Evolutionary conservation across 2,329 filamentous ascomycete species (phyloP).

Genomic region (Penicillium sclerotiorum): DNA sequence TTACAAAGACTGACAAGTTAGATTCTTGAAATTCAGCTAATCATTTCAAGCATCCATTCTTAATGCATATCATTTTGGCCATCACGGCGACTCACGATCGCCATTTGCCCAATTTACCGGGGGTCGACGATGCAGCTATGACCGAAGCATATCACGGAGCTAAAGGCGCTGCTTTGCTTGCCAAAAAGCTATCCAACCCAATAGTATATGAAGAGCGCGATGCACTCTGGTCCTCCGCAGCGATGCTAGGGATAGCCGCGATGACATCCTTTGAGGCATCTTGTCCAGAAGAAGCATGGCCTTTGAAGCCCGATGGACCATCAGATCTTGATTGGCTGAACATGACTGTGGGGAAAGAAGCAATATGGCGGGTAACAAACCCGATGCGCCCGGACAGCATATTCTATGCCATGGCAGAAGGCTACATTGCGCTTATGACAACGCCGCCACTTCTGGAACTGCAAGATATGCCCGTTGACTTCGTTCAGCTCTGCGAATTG

Average conservation of each 20-base stretch:
- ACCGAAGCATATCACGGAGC: constrained; percentile 16
- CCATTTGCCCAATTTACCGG: constrained; percentile 33
- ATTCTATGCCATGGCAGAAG: constrained; percentile 41
- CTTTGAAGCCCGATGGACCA: constrained; percentile 47
- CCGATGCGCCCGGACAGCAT: constrained; percentile 49
- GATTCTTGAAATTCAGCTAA: constrained; percentile 20
- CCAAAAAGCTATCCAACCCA: constrained; percentile 12
- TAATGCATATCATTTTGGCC: constrained; percentile 58
- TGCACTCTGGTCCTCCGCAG: constrained; percentile 20
- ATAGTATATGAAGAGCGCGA: constrained; percentile 20
- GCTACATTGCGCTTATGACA: constrained; percentile 11
- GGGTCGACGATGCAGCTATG: constrained; percentile 2
- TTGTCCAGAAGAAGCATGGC: constrained; percentile 55
- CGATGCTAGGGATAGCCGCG: constrained; percentile 18
- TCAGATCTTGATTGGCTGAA: constrained; percentile 61
- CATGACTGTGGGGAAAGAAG: constrained; percentile 57
- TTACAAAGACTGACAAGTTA: background rate
- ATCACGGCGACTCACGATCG: constrained; percentile 59
- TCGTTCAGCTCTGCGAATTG: constrained; percentile 11
- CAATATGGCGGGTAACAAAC: constrained; percentile 55
- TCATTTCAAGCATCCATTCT: constrained; percentile 45
- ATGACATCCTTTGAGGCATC: constrained; percentile 13
- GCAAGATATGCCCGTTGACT: constrained; percentile 8
- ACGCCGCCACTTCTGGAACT: constrained; percentile 2
- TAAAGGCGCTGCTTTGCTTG: constrained; percentile 10